These are phyloP conservation scores for Ogataea nakhonphanomensis DNA, from an alignment of 805 yeast genomes.

Conservation along the genomic window DNA sequence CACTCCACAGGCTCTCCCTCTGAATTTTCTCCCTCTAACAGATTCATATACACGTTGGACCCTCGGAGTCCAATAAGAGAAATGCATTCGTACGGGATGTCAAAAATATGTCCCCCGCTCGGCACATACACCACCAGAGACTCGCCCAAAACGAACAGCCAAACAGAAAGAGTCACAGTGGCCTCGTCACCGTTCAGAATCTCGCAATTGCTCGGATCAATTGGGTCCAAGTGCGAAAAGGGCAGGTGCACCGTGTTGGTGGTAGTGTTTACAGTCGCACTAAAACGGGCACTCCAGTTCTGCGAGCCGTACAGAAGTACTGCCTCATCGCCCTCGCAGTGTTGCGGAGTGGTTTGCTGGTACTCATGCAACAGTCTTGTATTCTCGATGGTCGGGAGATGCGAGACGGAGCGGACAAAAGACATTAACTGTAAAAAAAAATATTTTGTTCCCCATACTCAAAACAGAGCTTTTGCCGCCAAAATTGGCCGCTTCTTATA, in stretches of 20 bases:
- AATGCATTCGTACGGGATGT: conserved; percentile 24
- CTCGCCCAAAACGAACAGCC: conserved; percentile 27
- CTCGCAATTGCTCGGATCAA: background rate
- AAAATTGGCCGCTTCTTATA: too few relatives aligned
- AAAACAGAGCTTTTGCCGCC: too few relatives aligned
- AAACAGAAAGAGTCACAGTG: conserved; percentile 12
- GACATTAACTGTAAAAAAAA: conserved; percentile 1
- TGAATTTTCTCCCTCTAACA: conserved; percentile 3
- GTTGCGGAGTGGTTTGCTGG: conserved; percentile 26
- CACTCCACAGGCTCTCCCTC: conserved; percentile 15
- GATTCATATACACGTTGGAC: conserved; percentile 11
- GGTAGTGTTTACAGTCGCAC: conserved; percentile 4
- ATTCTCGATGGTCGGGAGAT: conserved; percentile 31
- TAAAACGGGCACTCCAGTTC: conserved; percentile 14
- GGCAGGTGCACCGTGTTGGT: conserved; percentile 10
- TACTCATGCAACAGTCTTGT: conserved; percentile 25
- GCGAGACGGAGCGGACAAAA: conserved; percentile 16
- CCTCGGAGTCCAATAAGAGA: conserved; percentile 18
- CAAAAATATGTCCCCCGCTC: conserved; percentile 7
- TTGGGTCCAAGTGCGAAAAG: conserved; percentile 1
- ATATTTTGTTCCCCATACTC: too few relatives aligned
- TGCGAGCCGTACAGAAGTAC: conserved; percentile 20
- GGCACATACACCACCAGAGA: conserved; percentile 20
- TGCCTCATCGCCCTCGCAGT: conserved; percentile 15
- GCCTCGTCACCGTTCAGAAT: background rate